Evolutionary conservation across 73 alveolate species (phyloP).

Genomic region (Symbiodinium natans): DNA sequence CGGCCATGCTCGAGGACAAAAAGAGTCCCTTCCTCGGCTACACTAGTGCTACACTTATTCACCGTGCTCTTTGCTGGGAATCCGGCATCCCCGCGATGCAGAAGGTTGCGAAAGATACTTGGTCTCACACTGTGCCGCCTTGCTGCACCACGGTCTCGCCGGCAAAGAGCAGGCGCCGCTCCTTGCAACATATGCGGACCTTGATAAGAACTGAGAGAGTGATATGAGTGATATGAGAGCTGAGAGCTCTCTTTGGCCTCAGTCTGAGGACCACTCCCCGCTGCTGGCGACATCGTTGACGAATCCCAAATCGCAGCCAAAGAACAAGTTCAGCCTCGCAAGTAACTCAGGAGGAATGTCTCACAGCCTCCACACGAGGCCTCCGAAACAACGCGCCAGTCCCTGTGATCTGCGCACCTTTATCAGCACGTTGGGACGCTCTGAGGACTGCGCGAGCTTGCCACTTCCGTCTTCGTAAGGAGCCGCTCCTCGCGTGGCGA

Average conservation of each 20-base stretch:
- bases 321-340: conserved; percentile 33
- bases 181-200: neutral
- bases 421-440: no score
- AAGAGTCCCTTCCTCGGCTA: conserved; percentile 39
- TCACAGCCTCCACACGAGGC: no score
- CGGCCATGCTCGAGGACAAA: conserved; percentile 65
- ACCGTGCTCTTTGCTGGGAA: neutral
- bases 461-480: conserved; percentile 64
- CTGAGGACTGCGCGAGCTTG: conserved; percentile 13
- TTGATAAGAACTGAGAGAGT: neutral
- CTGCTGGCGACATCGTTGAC: conserved; percentile 74
- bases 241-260: neutral
- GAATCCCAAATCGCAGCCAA: conserved; percentile 79
- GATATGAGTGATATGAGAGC: no score
- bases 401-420: no score
- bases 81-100: no score
- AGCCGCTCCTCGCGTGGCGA: conserved; percentile 31
- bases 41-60: neutral
- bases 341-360: no score
- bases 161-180: conserved; percentile 69
- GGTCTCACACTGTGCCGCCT: conserved; percentile 25
- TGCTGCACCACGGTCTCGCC: conserved; percentile 85
- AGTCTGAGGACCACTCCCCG: neutral
- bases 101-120: neutral
- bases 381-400: no score